These are phyloP conservation scores for Edaphochlamys debaryana DNA, from an alignment of 139 green algal species.

Conservation along the genomic window DNA sequence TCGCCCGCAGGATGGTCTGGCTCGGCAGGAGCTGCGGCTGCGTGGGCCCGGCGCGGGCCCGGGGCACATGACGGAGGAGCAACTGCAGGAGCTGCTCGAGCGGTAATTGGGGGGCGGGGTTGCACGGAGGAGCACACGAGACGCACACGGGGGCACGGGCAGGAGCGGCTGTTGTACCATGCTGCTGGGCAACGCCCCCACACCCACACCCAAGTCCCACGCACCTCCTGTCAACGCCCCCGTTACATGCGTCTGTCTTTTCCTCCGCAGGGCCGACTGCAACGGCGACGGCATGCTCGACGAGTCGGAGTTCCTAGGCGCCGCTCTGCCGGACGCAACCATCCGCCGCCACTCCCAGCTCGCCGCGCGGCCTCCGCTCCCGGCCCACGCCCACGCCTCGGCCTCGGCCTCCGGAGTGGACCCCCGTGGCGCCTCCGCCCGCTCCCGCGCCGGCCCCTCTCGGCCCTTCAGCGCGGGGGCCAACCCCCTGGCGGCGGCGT, in stretches of 20 bases:
- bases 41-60: no score
- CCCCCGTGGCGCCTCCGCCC: neutral
- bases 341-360: constrained; percentile 9
- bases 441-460: neutral
- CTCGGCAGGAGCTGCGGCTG: constrained; percentile 54
- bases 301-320: constrained; percentile 85
- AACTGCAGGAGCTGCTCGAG: constrained; percentile 57
- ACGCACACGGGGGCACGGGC: no score
- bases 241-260: no score
- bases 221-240: no score
- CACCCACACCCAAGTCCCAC: no score
- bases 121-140: neutral
- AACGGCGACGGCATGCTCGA: constrained; percentile 46
- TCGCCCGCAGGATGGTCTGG: constrained; percentile 63
- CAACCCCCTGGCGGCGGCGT: constrained; percentile 34
- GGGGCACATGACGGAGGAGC: constrained; percentile 12
- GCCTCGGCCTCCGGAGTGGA: neutral
- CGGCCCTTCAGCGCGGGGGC: neutral
- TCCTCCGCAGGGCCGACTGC: constrained; percentile 39
- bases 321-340: constrained; percentile 67
- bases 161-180: no score
- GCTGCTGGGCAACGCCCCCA: neutral
- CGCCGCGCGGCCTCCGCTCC: neutral
- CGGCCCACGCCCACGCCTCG: no score
- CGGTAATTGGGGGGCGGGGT: neutral